phyloP scores from a whole-genome alignment of 2,329 filamentous ascomycete genomes.

The Daldinia sp. region DNA sequence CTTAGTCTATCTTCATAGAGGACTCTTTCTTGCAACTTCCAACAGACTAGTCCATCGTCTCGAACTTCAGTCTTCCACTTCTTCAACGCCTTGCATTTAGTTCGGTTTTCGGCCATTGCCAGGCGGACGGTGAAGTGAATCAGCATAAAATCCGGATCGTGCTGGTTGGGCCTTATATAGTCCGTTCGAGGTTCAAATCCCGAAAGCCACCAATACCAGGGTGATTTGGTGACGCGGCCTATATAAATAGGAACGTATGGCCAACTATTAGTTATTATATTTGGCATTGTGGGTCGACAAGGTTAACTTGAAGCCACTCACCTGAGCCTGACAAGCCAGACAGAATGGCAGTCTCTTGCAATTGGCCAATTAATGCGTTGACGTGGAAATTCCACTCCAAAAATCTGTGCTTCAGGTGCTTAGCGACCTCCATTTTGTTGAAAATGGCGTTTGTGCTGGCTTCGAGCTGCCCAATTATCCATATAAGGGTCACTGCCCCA shows the following conservation, averaged over 20 bases:
- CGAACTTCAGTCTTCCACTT: not conserved
- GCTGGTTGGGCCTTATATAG: not conserved
- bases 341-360: not conserved
- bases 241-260: not conserved
- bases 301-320: not conserved
- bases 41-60: constrained; percentile 4
- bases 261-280: no score
- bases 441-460: constrained; percentile 6
- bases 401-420: constrained; percentile 8
- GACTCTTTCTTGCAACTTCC: not conserved
- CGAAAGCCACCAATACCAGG: constrained; percentile 16
- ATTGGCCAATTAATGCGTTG: constrained; percentile 5
- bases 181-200: not conserved
- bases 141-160: not conserved
- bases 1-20: not conserved
- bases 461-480: constrained; percentile 11
- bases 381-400: constrained; percentile 4
- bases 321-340: not conserved
- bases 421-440: not conserved
- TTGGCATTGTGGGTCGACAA: no score
- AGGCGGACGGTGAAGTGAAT: constrained; percentile 13
- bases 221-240: not conserved
- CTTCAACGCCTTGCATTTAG: not conserved
- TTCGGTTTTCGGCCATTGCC: constrained; percentile 2
- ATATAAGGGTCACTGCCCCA: constrained; percentile 4